A percentile compares a stretch with the other conserved stretches of the same genome.
Evolutionary conservation across 1,284 basidiomycete genomes (phyloP).

Genomic region (Termitomyces sp.): DNA sequence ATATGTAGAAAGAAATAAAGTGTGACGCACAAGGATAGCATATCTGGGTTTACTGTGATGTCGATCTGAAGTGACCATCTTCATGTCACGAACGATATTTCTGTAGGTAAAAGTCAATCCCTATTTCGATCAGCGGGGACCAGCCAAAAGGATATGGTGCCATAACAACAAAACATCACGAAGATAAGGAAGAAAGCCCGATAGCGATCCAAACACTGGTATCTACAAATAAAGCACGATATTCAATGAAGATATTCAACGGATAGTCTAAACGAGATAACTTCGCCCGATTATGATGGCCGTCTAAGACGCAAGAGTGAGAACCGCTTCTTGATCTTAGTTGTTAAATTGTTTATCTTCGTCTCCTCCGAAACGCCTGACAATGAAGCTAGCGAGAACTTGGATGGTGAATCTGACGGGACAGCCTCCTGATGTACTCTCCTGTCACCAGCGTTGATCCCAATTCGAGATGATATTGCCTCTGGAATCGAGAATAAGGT

Average conservation of each 20-base stretch:
- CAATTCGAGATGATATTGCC: constrained; percentile 15
- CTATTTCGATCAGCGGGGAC: background rate
- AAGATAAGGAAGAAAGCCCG: background rate
- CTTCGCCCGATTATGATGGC: constrained; percentile 1
- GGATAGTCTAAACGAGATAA: background rate
- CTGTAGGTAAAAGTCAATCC: background rate
- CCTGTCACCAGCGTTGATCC: constrained; percentile 3
- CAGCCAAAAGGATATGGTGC: background rate
- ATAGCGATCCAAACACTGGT: background rate
- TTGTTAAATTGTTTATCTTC: constrained; percentile 5
- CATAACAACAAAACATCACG: background rate
- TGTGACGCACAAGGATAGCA: background rate
- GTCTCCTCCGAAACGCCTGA: constrained; percentile 2
- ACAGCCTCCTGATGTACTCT: background rate
- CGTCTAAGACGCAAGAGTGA: constrained; percentile 13
- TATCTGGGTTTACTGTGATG: background rate
- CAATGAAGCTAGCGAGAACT: constrained; percentile 4
- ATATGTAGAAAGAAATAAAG: background rate
- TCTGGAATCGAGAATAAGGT: constrained; percentile 17
- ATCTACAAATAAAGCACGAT: background rate
- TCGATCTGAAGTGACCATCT: background rate
- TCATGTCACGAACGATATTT: background rate
- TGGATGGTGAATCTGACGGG: background rate
- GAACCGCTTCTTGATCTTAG: constrained; percentile 16
- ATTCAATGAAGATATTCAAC: background rate